Conservation (phyloP, 2,329 filamentous ascomycete genomes). For the Westerdykella ornata region DNA sequence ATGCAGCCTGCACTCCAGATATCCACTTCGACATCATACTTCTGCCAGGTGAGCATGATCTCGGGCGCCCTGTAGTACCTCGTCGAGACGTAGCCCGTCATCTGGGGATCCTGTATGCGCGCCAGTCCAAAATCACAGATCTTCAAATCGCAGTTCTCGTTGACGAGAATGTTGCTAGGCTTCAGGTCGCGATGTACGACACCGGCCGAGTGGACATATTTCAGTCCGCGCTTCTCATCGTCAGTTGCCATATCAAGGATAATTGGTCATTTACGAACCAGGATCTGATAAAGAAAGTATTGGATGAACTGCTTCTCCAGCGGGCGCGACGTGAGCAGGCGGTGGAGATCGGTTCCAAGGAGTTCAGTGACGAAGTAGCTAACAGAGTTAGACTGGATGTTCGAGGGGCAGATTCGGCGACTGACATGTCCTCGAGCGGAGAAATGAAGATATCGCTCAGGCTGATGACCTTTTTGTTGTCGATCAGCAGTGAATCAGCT, state of each 20-base stretch:
- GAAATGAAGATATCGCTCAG: conserved; percentile 99
- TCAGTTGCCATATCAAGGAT: conserved; percentile 18
- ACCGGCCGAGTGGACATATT: conserved; percentile 98
- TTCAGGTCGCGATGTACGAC: conserved; percentile 97
- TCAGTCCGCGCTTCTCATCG: conserved; percentile 70
- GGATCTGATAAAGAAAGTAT: conserved; percentile 98
- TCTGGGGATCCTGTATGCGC: conserved; percentile 96
- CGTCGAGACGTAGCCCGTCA: conserved; percentile 98
- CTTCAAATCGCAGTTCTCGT: conserved; percentile 99
- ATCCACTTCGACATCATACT: conserved; percentile 98
- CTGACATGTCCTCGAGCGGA: conserved; percentile 94
- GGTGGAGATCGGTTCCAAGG: conserved; percentile 91
- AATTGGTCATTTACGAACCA: conserved; percentile 54
- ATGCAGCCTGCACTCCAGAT: conserved; percentile 99
- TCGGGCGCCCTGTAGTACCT: conserved; percentile 97
- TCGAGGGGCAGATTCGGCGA: conserved; percentile 6
- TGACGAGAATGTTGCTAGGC: conserved; percentile 97
- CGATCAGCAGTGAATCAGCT: background rate
- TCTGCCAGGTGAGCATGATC: conserved; percentile 99
- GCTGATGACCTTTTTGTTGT: conserved; percentile 66
- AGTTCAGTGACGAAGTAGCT: conserved; percentile 98
- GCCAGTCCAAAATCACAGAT: conserved; percentile 98
- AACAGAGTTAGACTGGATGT: conserved; percentile 16
- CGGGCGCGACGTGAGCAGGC: conserved; percentile 86
- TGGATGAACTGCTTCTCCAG: conserved; percentile 99